These are phyloP conservation scores for Chalciporus sphaerocephalus DNA, from an alignment of 768 basidiomycete species.

Conservation along the genomic window DNA sequence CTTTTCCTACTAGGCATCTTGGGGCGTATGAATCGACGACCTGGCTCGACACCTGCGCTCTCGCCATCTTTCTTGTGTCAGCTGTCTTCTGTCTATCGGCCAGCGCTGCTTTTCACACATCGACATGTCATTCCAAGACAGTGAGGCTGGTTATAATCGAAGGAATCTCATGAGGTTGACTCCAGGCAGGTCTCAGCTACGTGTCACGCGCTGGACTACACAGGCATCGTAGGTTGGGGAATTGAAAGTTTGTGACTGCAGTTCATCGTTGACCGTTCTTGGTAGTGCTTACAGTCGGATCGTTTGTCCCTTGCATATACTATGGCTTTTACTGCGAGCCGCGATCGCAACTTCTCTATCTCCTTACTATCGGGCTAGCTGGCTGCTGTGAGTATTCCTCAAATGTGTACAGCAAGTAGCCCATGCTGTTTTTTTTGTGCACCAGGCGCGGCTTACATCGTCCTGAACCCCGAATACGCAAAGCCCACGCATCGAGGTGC, in stretches of 20 bases:
- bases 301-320: conserved; percentile 71
- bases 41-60: conserved; percentile 56
- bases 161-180: background rate
- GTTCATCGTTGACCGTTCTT: conserved; percentile 5
- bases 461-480: conserved; percentile 73
- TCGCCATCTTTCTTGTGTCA: conserved; percentile 62
- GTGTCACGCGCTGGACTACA: conserved; percentile 69
- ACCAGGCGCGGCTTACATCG: conserved; percentile 66
- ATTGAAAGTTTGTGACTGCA: conserved; percentile 2
- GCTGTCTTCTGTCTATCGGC: conserved; percentile 71
- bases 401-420: background rate
- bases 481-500: conserved; percentile 71
- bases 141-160: conserved; percentile 36
- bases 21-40: conserved; percentile 49
- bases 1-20: conserved; percentile 51
- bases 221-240: conserved; percentile 66
- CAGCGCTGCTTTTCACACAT: conserved; percentile 71
- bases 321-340: conserved; percentile 75
- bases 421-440: conserved; percentile 1
- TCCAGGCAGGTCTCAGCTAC: conserved; percentile 48
- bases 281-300: conserved; percentile 66
- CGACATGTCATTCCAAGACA: conserved; percentile 65
- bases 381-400: conserved; percentile 51
- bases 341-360: conserved; percentile 50
- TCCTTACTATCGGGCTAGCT: conserved; percentile 45